Evolutionary conservation across 1,139 yeast species (phyloP), one percentile per base, ranked within the genome.

Genomic region (Entelexis sorbosivorans): DNA sequence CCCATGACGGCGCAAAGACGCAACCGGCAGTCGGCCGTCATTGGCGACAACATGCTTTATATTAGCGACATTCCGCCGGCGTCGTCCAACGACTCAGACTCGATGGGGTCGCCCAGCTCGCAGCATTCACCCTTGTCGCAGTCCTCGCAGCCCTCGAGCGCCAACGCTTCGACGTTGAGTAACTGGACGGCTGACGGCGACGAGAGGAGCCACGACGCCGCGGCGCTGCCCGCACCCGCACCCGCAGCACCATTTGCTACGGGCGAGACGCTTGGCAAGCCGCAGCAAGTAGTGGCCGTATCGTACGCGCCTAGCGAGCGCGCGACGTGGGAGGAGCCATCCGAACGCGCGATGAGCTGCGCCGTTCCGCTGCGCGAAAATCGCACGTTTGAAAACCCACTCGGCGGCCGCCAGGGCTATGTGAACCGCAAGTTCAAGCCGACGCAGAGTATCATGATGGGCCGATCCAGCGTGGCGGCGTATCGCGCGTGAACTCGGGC

Each of bases 21-120:
- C 22, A 49, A 52, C 31, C 51, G 55, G n/a, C 48, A 44, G 17
- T 50, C 53, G 13, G 51, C 55, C 19, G 43, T 52, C 20, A 52
- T 52, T 14, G 55, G 55, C 14, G 49, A 51, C 39, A 42, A 47
- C 29, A 26, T 51, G 31, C 43, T 51, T 7, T 29, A 43, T 31
- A 19, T 47, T 11, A 26, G 34, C 29, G 45, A 42, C 16, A 10
- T 28, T 11, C 34, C 44, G 14, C 31, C 19, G 10, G 9, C 14
- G 14, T 22, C 20, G 14, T 22, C 20, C 22, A 14, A 26, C 14
- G 43, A 28, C 33, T 17, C 33, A 1, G 33, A 13, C 2, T 39
- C 33, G 13, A 31, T 16, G 13, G 10, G 40, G 10, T 22, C 40
- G 28, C 28, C 40, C 22, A 35, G 11, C 24, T 35, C 38, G 22